Evolutionary conservation across 352 stramenopile species (phyloP).

Genomic region (Phytophthora fragariae): DNA sequence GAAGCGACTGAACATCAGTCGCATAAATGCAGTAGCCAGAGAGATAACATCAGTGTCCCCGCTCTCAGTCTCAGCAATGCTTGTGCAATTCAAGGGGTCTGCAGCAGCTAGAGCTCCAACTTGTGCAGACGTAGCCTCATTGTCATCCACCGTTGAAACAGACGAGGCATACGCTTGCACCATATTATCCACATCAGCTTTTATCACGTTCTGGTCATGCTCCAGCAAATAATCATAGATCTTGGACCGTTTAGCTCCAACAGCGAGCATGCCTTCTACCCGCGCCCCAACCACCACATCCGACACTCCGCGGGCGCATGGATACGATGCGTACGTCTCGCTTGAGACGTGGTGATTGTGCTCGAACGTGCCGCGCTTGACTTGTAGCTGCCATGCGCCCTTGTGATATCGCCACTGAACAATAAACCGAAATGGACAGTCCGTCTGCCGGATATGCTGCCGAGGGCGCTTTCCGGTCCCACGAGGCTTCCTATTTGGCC

Average conservation of each 20-base stretch:
- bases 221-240: constrained; percentile 29
- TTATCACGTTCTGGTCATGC: constrained; percentile 32
- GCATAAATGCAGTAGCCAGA: constrained; percentile 10
- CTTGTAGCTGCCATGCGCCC: neutral
- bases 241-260: constrained; percentile 6
- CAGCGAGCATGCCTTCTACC: constrained; percentile 9
- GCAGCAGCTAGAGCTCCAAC: constrained; percentile 6
- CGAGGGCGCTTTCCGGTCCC: constrained; percentile 4
- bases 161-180: constrained; percentile 8
- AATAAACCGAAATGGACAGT: constrained; percentile 22
- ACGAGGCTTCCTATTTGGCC: constrained; percentile 3
- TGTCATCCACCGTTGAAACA: neutral
- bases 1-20: constrained; percentile 16
- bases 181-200: constrained; percentile 26
- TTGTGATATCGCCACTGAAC: constrained; percentile 7
- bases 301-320: neutral
- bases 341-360: constrained; percentile 22
- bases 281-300: neutral
- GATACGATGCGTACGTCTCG: constrained; percentile 1
- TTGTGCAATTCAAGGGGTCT: neutral
- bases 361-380: constrained; percentile 18
- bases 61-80: neutral
- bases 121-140: constrained; percentile 2
- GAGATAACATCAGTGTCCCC: constrained; percentile 20
- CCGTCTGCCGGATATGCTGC: constrained; percentile 12